Percentiles rank a stretch among this genome's conserved stretches.
These are phyloP conservation scores for Candida oleophila DNA, from an alignment of 805 yeast species.

Conservation along the genomic window DNA sequence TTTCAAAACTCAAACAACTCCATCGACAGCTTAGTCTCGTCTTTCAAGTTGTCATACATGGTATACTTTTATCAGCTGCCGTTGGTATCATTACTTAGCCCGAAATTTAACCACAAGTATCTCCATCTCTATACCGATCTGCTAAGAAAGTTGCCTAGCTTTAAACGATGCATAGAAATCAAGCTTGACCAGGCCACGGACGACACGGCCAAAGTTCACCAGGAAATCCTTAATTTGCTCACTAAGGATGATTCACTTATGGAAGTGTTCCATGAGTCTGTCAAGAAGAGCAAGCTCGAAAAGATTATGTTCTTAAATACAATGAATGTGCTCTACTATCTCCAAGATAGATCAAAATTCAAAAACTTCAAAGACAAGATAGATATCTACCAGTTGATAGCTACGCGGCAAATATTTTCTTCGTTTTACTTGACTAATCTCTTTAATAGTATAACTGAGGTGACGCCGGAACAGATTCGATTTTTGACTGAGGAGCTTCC, in stretches of 20 bases:
- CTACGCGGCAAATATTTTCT: slow-evolving; percentile 5
- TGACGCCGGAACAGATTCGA: not conserved
- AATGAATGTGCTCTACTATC: slow-evolving; percentile 20
- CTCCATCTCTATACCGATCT: slow-evolving; percentile 18
- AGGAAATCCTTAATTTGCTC: slow-evolving; percentile 6
- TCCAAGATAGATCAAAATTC: slow-evolving; percentile 7
- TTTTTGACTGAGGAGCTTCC: not conserved
- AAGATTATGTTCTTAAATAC: slow-evolving; percentile 25
- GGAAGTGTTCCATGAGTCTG: slow-evolving; percentile 8
- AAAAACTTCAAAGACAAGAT: slow-evolving; percentile 1
- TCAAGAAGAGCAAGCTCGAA: slow-evolving; percentile 14
- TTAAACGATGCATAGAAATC: slow-evolving; percentile 32
- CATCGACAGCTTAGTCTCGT: slow-evolving; percentile 37
- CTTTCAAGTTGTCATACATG: slow-evolving; percentile 37
- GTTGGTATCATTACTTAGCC: slow-evolving; percentile 21
- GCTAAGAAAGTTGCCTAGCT: slow-evolving; percentile 35
- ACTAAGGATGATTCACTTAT: slow-evolving; percentile 10
- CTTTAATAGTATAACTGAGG: not conserved
- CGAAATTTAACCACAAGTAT: slow-evolving; percentile 8
- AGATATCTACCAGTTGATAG: slow-evolving; percentile 5
- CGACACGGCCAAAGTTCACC: not conserved
- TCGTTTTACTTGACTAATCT: slow-evolving; percentile 3
- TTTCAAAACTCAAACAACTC: slow-evolving; percentile 41
- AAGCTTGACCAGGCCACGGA: slow-evolving; percentile 10
- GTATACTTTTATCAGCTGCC: slow-evolving; percentile 41